These are phyloP conservation scores for Gossypium stocksii DNA, from an alignment of 345 rosid species.

Conservation along the genomic window DNA sequence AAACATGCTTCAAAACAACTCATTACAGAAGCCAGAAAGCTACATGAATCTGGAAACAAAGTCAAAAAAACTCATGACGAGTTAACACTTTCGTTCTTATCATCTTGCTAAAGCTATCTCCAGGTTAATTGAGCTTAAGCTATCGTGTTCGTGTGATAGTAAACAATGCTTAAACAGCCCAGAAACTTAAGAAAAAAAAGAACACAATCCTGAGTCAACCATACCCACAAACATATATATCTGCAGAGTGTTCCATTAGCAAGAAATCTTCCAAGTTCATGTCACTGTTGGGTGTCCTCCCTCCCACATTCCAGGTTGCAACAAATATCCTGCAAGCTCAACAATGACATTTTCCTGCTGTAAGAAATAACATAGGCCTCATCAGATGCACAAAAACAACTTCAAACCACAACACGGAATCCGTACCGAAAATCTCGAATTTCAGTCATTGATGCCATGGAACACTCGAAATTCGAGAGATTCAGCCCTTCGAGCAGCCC, in stretches of 20 bases:
- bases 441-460: slow-evolving; percentile 53
- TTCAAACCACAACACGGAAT: background rate
- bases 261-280: slow-evolving; percentile 86
- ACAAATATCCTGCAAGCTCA: slow-evolving; percentile 57
- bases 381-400: slow-evolving; percentile 3
- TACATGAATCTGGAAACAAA: background rate
- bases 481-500: slow-evolving; percentile 63
- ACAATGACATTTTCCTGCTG: background rate
- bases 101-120: background rate
- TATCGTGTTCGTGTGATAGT: background rate
- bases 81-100: background rate
- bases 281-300: slow-evolving; percentile 60
- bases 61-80: background rate
- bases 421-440: slow-evolving; percentile 60
- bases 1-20: background rate
- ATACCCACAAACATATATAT: slow-evolving; percentile 90
- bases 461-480: slow-evolving; percentile 51
- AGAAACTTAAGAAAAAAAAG: background rate
- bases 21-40: background rate
- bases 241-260: slow-evolving; percentile 76
- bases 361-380: slow-evolving; percentile 20
- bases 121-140: too few species aligned
- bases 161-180: background rate
- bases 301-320: slow-evolving; percentile 98
- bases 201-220: slow-evolving; percentile 22